Evolutionary conservation across 345 rosid genomes (phyloP).

Genomic region (Firmiana major): DNA sequence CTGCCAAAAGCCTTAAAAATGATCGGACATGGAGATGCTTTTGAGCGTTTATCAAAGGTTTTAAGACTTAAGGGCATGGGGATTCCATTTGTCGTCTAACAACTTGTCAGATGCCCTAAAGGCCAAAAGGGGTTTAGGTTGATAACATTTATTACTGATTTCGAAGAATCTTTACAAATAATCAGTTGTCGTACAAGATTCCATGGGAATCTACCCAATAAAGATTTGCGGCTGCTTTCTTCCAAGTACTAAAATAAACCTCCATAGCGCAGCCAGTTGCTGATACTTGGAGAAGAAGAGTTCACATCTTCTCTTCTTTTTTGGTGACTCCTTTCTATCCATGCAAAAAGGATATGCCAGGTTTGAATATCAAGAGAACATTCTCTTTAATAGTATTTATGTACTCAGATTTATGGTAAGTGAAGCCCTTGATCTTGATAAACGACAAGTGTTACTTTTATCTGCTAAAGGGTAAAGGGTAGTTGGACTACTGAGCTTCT

Average conservation of each 20-base stretch:
- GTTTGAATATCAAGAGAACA: too few relatives aligned
- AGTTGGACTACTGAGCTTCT: too few relatives aligned
- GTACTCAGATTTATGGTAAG: too few relatives aligned
- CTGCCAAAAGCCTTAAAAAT: background rate
- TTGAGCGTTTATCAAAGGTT: background rate
- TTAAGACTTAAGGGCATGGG: background rate
- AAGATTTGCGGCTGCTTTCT: constrained; percentile 19
- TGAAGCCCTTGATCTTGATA: too few relatives aligned
- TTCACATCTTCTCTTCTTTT: too few relatives aligned
- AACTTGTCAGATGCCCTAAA: constrained; percentile 5
- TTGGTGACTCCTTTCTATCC: too few relatives aligned
- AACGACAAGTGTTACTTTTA: too few relatives aligned
- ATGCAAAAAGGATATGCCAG: too few relatives aligned
- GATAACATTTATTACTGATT: background rate
- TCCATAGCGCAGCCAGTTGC: background rate
- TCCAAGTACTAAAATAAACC: background rate
- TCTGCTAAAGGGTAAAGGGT: too few relatives aligned
- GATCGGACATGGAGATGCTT: constrained; percentile 32
- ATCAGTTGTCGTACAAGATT: constrained; percentile 5
- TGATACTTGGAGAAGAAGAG: too few relatives aligned
- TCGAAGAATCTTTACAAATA: background rate
- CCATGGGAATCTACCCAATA: constrained; percentile 6
- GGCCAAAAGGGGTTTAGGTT: background rate
- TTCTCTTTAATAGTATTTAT: too few relatives aligned
- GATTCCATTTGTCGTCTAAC: constrained; percentile 12